Evolutionary conservation across 1,284 basidiomycete species (phyloP).

Genomic region (Sphagnurus paluster): DNA sequence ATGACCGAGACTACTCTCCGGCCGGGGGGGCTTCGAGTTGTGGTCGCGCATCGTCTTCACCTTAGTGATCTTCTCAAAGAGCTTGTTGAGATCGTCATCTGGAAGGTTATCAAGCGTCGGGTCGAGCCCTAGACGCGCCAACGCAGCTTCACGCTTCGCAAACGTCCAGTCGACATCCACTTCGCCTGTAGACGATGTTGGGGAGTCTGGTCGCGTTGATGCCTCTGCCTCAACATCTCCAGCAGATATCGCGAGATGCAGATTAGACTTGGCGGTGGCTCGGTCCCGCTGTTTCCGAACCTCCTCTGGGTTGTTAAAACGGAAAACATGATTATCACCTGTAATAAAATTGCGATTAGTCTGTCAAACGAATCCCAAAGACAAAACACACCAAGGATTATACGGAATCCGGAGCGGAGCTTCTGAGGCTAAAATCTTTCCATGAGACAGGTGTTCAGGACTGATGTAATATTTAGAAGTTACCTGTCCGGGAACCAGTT

Average conservation of each 20-base stretch:
- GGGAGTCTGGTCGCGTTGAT: conserved; percentile 76
- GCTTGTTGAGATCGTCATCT: conserved; percentile 90
- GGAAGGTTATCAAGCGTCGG: conserved; percentile 88
- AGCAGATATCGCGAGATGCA: conserved; percentile 65
- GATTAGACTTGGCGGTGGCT: conserved; percentile 64
- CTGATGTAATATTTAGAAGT: conserved; percentile 21
- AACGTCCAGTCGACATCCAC: conserved; percentile 92
- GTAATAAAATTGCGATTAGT: conserved; percentile 8
- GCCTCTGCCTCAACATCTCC: conserved; percentile 59
- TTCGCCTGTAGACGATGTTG: conserved; percentile 63
- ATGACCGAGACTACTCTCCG: conserved; percentile 85
- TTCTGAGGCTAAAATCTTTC: conserved; percentile 60
- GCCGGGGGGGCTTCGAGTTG: conserved; percentile 65
- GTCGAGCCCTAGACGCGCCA: conserved; percentile 80
- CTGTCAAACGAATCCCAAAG: neutral
- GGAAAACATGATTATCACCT: conserved; percentile 98
- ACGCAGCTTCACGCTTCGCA: conserved; percentile 88
- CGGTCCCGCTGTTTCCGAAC: conserved; percentile 88
- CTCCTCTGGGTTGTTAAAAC: conserved; percentile 95
- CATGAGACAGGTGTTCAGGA: conserved; percentile 22
- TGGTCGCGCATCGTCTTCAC: conserved; percentile 88
- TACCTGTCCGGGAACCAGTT: conserved; percentile 75
- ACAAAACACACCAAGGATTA: conserved; percentile 78
- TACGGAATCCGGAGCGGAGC: conserved; percentile 90
- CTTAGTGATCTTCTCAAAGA: conserved; percentile 91